These are phyloP conservation scores for Cubamyces lactineus DNA, from an alignment of 768 basidiomycete species.

Conservation along the genomic window DNA sequence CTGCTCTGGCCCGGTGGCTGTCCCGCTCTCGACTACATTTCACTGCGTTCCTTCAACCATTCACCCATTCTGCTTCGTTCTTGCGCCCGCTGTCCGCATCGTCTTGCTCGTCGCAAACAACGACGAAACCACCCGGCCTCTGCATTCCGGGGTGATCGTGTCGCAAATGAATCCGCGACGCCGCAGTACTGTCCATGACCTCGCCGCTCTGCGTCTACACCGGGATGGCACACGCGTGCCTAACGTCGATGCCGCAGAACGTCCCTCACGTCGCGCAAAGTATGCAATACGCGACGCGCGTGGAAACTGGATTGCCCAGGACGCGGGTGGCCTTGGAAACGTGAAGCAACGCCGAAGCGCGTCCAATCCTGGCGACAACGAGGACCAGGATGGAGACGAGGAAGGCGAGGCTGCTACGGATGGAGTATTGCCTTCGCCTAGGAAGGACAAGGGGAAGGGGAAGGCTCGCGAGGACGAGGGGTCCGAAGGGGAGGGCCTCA, in stretches of 20 bases:
- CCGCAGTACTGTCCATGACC: constrained; percentile 64
- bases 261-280: constrained; percentile 38
- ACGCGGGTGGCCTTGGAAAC: constrained; percentile 58
- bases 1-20: too few species aligned
- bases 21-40: background rate
- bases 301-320: constrained; percentile 68
- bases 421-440: constrained; percentile 21
- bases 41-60: constrained; percentile 1
- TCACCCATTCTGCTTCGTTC: background rate
- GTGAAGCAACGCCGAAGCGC: constrained; percentile 43
- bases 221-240: constrained; percentile 65
- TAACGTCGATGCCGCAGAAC: constrained; percentile 40
- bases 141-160: constrained; percentile 5
- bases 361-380: constrained; percentile 13
- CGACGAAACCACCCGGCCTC: background rate
- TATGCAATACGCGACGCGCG: constrained; percentile 47
- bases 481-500: constrained; percentile 18
- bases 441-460: constrained; percentile 32
- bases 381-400: constrained; percentile 30
- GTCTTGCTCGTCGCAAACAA: background rate
- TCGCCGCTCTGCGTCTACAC: constrained; percentile 64
- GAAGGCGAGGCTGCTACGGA: constrained; percentile 32
- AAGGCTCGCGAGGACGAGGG: constrained; percentile 23
- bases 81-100: constrained; percentile 7
- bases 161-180: constrained; percentile 32